Conservation (phyloP, 768 basidiomycete genomes). For the Lyophyllum atratum region DNA sequence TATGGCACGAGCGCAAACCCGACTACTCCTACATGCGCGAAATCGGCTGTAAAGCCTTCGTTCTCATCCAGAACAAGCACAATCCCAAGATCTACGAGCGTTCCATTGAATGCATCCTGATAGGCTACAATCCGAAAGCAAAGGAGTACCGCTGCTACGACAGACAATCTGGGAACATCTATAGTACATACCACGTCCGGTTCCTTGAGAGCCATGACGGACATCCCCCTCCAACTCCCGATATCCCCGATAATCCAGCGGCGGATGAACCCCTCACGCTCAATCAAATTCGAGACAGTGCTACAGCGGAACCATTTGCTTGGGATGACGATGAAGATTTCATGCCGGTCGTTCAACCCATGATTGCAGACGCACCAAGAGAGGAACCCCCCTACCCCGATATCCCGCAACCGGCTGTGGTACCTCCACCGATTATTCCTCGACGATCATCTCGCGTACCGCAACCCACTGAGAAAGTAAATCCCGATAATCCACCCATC, state of each 20-base stretch:
- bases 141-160: slow-evolving; percentile 37
- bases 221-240: background rate
- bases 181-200: slow-evolving; percentile 23
- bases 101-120: slow-evolving; percentile 34
- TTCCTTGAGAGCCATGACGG: slow-evolving; percentile 27
- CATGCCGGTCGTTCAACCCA: background rate
- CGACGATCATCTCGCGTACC: background rate
- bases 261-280: background rate
- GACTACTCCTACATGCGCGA: slow-evolving; percentile 30
- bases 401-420: no score
- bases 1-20: slow-evolving; percentile 21
- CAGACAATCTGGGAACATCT: slow-evolving; percentile 13
- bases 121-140: slow-evolving; percentile 34
- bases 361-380: no score
- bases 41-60: slow-evolving; percentile 35
- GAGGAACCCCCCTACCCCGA: no score
- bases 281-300: background rate
- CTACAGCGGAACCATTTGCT: background rate
- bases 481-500: background rate
- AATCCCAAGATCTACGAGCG: slow-evolving; percentile 23
- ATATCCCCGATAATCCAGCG: background rate
- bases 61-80: no score
- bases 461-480: background rate
- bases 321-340: background rate
- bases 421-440: background rate